phyloP scores from a whole-genome alignment of 345 rosid genomes.

The Balakata baccata region DNA sequence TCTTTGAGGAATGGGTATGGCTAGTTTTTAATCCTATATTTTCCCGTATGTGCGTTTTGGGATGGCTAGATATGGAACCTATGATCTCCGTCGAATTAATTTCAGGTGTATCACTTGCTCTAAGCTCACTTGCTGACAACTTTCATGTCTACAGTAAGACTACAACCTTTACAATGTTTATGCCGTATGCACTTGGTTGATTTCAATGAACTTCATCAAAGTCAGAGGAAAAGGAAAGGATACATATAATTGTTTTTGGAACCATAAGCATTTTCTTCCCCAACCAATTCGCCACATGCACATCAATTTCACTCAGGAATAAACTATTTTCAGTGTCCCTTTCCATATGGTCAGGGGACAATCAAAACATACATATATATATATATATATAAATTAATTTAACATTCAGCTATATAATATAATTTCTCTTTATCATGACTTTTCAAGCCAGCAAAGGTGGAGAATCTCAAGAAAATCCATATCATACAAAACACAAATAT shows the following conservation, averaged over 20 bases:
- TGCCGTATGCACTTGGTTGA: neutral
- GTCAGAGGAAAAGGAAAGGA: neutral
- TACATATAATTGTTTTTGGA: neutral
- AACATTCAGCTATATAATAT: neutral
- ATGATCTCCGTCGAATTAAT: neutral
- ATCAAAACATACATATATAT: neutral
- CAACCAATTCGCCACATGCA: conserved; percentile 11
- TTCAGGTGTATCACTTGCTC: neutral
- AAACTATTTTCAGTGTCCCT: neutral
- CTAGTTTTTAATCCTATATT: no score
- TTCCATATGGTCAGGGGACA: conserved; percentile 14
- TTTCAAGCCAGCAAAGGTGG: conserved; percentile 6
- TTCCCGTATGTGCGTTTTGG: no score
- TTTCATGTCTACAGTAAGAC: neutral
- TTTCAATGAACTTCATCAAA: neutral
- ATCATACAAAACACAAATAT: neutral
- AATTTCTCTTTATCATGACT: neutral
- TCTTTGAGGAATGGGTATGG: no score
- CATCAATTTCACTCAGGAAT: neutral
- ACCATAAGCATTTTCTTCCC: neutral
- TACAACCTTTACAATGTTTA: neutral
- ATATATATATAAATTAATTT: no score
- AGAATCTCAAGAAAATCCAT: conserved; percentile 16
- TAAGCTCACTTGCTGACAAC: neutral
- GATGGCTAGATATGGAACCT: no score